Percentiles rank a stretch among this genome's conserved stretches.
phyloP scores from a whole-genome alignment of 257 asterid genomes.

The Vinca minor region DNA sequence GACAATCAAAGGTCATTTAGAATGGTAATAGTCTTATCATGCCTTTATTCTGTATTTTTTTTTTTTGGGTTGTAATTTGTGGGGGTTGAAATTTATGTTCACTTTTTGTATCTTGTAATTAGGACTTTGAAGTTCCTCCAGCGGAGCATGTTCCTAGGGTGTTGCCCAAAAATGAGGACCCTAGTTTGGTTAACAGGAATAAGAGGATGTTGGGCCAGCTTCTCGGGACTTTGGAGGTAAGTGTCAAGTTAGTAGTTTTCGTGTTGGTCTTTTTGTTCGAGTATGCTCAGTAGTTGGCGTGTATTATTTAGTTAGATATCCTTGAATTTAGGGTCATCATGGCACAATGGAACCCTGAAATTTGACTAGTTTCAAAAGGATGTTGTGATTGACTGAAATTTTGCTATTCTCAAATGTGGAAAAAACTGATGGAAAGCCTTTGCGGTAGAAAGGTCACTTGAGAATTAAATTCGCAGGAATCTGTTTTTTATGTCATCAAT shows the following conservation, averaged over 20 bases:
- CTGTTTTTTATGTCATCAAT: not conserved
- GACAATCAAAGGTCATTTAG: slow-evolving; percentile 43
- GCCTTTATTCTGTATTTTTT: slow-evolving; percentile 1
- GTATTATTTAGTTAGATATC: not conserved
- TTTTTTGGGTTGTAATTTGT: not conserved
- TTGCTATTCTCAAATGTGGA: not conserved
- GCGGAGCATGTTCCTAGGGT: slow-evolving; percentile 66
- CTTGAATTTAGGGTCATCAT: not conserved
- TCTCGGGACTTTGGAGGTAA: slow-evolving; percentile 96
- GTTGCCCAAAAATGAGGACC: slow-evolving; percentile 88
- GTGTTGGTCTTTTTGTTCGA: not conserved
- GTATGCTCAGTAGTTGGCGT: slow-evolving; percentile 2
- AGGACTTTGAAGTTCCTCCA: slow-evolving; percentile 80
- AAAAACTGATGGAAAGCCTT: not conserved
- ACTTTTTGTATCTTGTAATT: slow-evolving; percentile 14
- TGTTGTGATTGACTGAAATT: not conserved
- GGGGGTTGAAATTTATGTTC: not conserved
- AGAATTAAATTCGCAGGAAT: not conserved
- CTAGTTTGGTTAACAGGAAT: slow-evolving; percentile 83
- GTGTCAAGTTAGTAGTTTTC: slow-evolving; percentile 5
- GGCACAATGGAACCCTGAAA: not conserved
- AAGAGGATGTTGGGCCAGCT: slow-evolving; percentile 98
- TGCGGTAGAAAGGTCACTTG: not conserved
- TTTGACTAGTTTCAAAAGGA: not conserved
- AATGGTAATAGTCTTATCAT: slow-evolving; percentile 33